phyloP scores from a whole-genome alignment of 2,329 filamentous ascomycete genomes.

The Aspergillus glaucus region DNA sequence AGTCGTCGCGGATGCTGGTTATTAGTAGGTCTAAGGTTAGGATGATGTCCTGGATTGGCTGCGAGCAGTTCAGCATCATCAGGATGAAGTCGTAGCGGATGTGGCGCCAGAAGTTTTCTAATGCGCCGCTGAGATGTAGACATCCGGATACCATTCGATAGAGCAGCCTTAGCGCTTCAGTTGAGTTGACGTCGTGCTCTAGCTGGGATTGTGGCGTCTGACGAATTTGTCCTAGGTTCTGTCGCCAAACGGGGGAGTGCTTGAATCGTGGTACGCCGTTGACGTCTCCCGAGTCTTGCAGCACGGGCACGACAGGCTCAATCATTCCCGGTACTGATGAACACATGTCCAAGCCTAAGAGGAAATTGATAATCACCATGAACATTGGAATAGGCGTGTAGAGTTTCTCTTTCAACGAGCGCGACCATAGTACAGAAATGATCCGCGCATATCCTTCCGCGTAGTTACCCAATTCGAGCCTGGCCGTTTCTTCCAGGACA shows the following conservation, averaged over 20 bases:
- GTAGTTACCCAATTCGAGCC: constrained; percentile 39
- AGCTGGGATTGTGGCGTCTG: constrained; percentile 38
- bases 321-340: constrained; percentile 32
- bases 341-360: constrained; percentile 35
- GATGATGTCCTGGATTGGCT: constrained; percentile 51
- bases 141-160: constrained; percentile 47
- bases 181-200: constrained; percentile 47
- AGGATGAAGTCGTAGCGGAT: constrained; percentile 54
- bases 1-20: constrained; percentile 48
- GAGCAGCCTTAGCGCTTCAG: constrained; percentile 50
- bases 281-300: constrained; percentile 45
- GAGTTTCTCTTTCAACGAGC: constrained; percentile 50
- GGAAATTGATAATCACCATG: constrained; percentile 34
- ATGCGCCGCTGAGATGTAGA: constrained; percentile 36
- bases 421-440: constrained; percentile 51
- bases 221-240: constrained; percentile 32
- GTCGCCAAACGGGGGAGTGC: constrained; percentile 37
- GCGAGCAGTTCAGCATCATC: constrained; percentile 53
- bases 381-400: constrained; percentile 39
- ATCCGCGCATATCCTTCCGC: constrained; percentile 44
- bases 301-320: constrained; percentile 30
- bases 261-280: constrained; percentile 49
- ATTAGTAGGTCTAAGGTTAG: constrained; percentile 50
- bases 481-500: constrained; percentile 47
- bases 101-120: constrained; percentile 49